Evolutionary conservation across 768 basidiomycete genomes (phyloP), one percentile per base, ranked within the genome.

Genomic region (Xanthoconium purpureum): DNA sequence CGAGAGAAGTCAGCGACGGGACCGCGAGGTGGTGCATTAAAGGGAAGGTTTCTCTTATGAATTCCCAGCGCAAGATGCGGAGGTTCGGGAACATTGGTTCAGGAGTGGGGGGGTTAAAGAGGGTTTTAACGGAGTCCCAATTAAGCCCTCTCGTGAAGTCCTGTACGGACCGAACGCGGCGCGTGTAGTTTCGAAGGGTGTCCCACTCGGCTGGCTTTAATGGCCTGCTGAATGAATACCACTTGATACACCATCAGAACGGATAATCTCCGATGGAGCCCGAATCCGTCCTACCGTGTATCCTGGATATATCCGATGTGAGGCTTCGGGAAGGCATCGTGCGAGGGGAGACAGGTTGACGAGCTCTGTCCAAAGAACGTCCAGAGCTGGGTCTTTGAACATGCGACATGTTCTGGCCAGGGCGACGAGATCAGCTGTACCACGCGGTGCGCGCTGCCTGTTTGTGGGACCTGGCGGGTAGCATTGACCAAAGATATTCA

Each of bases 301-400:
- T 28, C 53, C 53, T 9, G 53, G 53, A 8, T 54, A 54, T 47
- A 54, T 54, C 24, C 53, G 38, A 29, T 54, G 53, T 2, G 53
- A 54, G n/a, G 46, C 53, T 35, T 54, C 46, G 28, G 53, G 53
- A 35, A 54, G 38, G 29, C 53, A 54, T 35, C 39, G 53, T 18
- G 53, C 53, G 15, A 54, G 46, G 17, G 53, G 53, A 35, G 53
- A 54, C 11, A 54, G 39, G 18, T 54, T 40, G 39, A 35, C 39
- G 37, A 54, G 18, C 45, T 54, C 52, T 39, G 52, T 54, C 52
- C 52, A 54, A 24, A 54, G 52, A 1, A 54, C 52, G 45, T 54
- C 45, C 5, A 54, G 44, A 17, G 52, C 52, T 32, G 52, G 52
- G n/a, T 54, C 52, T 40, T 39, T 54, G 45, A 54, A 54, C 20